Conservation (phyloP, 176 grass and related monocot species). For the Calamus simplicifolius region DNA sequence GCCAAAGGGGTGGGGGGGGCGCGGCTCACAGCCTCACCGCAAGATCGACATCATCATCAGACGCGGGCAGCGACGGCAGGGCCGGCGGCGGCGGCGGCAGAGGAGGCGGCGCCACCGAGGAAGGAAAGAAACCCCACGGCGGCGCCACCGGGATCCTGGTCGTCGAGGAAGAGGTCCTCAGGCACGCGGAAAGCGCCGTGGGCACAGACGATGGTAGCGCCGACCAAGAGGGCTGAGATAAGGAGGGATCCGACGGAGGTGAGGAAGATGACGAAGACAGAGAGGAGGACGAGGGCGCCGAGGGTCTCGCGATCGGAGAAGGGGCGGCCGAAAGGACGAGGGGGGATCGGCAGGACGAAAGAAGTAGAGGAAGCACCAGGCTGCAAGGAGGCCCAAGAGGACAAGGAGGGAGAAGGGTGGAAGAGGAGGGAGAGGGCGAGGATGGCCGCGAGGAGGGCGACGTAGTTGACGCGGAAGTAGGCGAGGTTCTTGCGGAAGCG, state of each 20-base stretch:
- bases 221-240: conserved; percentile 7
- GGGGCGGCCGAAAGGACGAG: conserved; percentile 13
- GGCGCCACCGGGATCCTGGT: neutral
- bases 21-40: no score
- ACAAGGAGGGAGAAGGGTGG: conserved; percentile 13
- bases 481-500: conserved; percentile 17
- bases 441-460: conserved; percentile 3
- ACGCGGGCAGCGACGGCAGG: neutral
- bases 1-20: no score
- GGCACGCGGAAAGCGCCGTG: conserved; percentile 4
- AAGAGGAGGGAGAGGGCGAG: conserved; percentile 8
- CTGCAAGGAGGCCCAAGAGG: conserved; percentile 4
- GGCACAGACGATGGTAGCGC: neutral
- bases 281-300: conserved; percentile 9
- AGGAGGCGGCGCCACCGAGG: conserved; percentile 5
- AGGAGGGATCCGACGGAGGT: conserved; percentile 14
- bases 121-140: neutral
- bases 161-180: conserved; percentile 9
- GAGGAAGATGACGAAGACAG: conserved; percentile 17
- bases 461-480: conserved; percentile 20
- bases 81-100: neutral
- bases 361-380: conserved; percentile 12
- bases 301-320: conserved; percentile 16
- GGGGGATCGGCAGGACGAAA: conserved; percentile 8
- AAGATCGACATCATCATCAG: neutral